Evolutionary conservation across 208 protist genomes (phyloP), one percentile per base, ranked within the genome.

Genomic region (Sergeia podlipaevii): DNA sequence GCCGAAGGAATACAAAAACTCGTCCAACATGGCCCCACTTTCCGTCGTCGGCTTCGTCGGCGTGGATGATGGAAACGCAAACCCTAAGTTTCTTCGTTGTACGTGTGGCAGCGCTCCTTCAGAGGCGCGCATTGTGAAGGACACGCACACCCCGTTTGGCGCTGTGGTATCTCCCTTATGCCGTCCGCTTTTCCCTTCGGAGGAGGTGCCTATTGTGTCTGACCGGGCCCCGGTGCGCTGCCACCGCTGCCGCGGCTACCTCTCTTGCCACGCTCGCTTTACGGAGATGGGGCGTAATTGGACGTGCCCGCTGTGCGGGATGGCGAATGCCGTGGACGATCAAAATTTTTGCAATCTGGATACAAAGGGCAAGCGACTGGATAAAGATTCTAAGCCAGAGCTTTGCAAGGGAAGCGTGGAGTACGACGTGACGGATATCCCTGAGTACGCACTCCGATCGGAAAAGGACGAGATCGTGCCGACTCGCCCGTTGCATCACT

Each of bases 211-310:
- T 0, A 55, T 93, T 43, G 75, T 96, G 29, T 43, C 50, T 17
- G 76, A 58, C 28, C 55, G 73, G 11, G 67, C 80, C 5, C 95
- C 95, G 6, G 74, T 96, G 32, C 89, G 95, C n/a, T 98, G 95
- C 67, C 60, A 89, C 26, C 89, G 93, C 46, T 98, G 96, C 69
- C 85, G 93, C 47, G 85, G 77, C 8, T 98, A 97, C 74, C 77
- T 97, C 8, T 94, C 87, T 54, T 89, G 81, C 32, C 82, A 93
- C 61, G 74, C 86, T 6, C 48, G 46, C 4, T 96, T 97, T 63
- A 65, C 79, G 13, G 75, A 97, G 34, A 79, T 95, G 57, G 96
- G 96, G 36, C 62, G 84, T 20, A 47, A 42, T 39, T 98, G 91
- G 89, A 56, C 66, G 39, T 98, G 96, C 68, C 77, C 89, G 33